Evolutionary conservation across 768 basidiomycete genomes (phyloP), one percentile per base, ranked within the genome.

Genomic region (Lactarius hatsudake): DNA sequence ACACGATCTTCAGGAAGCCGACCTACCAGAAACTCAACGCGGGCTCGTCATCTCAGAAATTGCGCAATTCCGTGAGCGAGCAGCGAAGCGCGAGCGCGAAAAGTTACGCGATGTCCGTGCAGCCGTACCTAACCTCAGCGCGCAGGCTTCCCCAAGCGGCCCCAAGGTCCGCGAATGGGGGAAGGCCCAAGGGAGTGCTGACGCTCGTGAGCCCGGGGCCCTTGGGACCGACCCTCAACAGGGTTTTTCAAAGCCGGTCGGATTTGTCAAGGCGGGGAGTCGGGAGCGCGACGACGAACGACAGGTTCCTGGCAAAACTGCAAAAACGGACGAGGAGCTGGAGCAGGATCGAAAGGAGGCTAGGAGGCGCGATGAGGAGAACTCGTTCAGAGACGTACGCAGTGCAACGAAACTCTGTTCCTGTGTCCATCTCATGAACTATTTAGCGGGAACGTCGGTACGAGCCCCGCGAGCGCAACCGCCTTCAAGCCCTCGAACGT

Each of bases 21-120:
- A 99, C 74, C 85, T 99, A 53, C 96, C 97, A 28, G 97, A 99
- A 79, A 93, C 93, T 0, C 87, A 86, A 72, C 90, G 96, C 42
- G 94, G 91, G 6, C 88, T 95, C 62, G 95, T 98, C 68, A 92
- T 98, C 69, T 93, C 92, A 36, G 95, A 98, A 75, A 99, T 99
- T 68, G 94, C 95, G 0, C 89, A 94, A 72, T 99, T 99, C 78
- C 86, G 97, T 66, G 95, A 98, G 78, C 87, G 93, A 26, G 93
- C 95, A 0, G 94, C 93, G 10, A 96, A 95, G 78, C 81, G 91
- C 42, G 94, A 96, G 74, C 85, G 91, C 23, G 94, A 96, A 76
- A 95, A 96, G 78, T 75, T 90, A 78, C 85, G 89, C 48, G 94
- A 95, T 75, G 87, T 87, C 5, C 85, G 83, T 69, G 84, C 84